Evolutionary conservation across 768 basidiomycete genomes (phyloP).

Genomic region (Lenzites betulinus): DNA sequence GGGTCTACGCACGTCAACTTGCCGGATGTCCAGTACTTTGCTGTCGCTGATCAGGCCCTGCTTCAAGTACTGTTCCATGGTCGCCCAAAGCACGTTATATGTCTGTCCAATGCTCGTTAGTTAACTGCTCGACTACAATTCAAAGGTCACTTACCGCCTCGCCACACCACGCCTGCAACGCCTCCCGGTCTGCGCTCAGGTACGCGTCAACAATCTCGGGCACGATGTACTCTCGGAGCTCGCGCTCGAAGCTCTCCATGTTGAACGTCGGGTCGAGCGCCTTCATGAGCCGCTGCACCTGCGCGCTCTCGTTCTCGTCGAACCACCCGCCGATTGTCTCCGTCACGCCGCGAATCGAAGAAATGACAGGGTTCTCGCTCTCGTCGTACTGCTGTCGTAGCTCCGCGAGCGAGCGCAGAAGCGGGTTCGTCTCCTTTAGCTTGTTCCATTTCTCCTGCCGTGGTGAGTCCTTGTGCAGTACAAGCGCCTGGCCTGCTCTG

Average conservation of each 20-base stretch:
- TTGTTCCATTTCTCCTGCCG: slow-evolving; percentile 80
- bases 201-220: slow-evolving; percentile 98
- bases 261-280: slow-evolving; percentile 86
- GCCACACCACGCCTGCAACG: slow-evolving; percentile 87
- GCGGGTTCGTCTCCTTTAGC: slow-evolving; percentile 77
- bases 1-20: slow-evolving; percentile 79
- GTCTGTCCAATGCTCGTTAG: slow-evolving; percentile 51
- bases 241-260: slow-evolving; percentile 84
- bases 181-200: slow-evolving; percentile 84
- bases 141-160: slow-evolving; percentile 73
- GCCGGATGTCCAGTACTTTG: slow-evolving; percentile 94
- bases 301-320: slow-evolving; percentile 98
- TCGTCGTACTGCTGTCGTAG: slow-evolving; percentile 81
- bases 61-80: slow-evolving; percentile 89
- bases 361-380: slow-evolving; percentile 89
- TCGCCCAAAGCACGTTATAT: slow-evolving; percentile 98
- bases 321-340: slow-evolving; percentile 87
- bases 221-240: slow-evolving; percentile 94
- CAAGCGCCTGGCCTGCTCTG: slow-evolving; percentile 85
- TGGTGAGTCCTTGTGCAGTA: slow-evolving; percentile 81
- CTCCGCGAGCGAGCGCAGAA: slow-evolving; percentile 59
- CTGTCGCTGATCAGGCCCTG: slow-evolving; percentile 92
- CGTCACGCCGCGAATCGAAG: slow-evolving; percentile 80
- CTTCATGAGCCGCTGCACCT: slow-evolving; percentile 86
- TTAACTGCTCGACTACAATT: neutral